Evolutionary conservation across 129 eudicot genomes (phyloP), one percentile per base, ranked within the genome.

Genomic region (Artemisia annua): DNA sequence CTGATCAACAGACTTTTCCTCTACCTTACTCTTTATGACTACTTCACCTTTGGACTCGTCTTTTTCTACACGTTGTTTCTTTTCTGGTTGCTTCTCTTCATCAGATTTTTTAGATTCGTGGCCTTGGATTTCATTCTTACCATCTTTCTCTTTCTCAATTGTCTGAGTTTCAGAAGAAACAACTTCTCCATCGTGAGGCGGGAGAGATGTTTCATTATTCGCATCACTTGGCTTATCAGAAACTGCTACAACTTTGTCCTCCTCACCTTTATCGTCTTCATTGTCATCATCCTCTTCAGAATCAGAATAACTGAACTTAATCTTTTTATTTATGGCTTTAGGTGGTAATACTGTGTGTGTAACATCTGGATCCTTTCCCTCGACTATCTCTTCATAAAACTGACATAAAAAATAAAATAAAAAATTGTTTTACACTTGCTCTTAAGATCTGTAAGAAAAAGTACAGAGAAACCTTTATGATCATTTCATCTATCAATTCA

Each of bases 301-400:
- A 80, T 94, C 97, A 48, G 96, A 89, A 78, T 87, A 89, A 67
- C 83, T 44, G 20, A 94, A 94, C 70, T 79, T 90, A 7, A 78
- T 90, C 72, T 90, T 86, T 66, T 90, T 94, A 82, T 94, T 94
- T 18, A 48, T 4, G 51, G 93, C 87, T 70, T 89, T 87, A 44
- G 71, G 69, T 30, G 86, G 69, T 70, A 75, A 48, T 14, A 69
- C 86, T 28, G 60, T 28, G 2, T 30, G 81, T 51, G 63, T 77
- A 67, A 51, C 69, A 26, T 48, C 87, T 52, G 78, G 35, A 18
- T 80, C 79, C 72, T 72, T 70, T 73, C 91, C 98, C 53, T 86
- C 76, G 20, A 83, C 84, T 58, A 94, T 84, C 83, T 94, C 97
- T 84, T 94, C 98, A 74, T 72, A 86, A 77, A 87, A 94, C 98